phyloP scores from a whole-genome alignment of 768 basidiomycete genomes.

The Podaxis mareebaensis region DNA sequence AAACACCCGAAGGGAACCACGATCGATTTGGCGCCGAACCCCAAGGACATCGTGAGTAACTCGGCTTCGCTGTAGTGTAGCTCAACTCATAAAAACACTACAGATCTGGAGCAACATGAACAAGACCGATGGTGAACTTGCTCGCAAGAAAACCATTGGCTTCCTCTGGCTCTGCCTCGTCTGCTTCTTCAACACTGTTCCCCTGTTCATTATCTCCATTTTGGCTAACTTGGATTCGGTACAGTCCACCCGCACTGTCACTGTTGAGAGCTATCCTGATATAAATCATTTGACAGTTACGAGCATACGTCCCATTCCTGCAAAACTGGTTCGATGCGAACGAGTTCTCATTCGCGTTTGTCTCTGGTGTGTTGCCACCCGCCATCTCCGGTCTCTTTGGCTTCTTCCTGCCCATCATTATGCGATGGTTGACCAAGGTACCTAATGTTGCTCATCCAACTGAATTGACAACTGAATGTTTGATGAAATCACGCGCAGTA shows the following conservation, averaged over 20 bases:
- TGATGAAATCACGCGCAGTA: slow-evolving; percentile 61
- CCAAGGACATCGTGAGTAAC: slow-evolving; percentile 76
- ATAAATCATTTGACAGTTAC: slow-evolving; percentile 41
- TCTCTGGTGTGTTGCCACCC: slow-evolving; percentile 93
- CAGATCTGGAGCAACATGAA: slow-evolving; percentile 93
- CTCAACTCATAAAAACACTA: not conserved
- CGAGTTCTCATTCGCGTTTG: slow-evolving; percentile 69
- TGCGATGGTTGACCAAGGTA: slow-evolving; percentile 83
- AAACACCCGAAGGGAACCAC: slow-evolving; percentile 76
- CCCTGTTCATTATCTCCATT: slow-evolving; percentile 86
- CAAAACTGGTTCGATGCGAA: slow-evolving; percentile 67
- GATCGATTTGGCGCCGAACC: slow-evolving; percentile 80
- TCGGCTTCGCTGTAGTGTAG: not conserved
- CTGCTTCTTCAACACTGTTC: slow-evolving; percentile 94
- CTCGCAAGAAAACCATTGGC: slow-evolving; percentile 72
- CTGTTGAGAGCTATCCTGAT: slow-evolving; percentile 11
- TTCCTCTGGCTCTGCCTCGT: slow-evolving; percentile 74
- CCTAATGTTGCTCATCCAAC: slow-evolving; percentile 1
- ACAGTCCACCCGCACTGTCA: slow-evolving; percentile 22
- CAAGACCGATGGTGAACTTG: slow-evolving; percentile 63
- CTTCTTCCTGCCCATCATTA: slow-evolving; percentile 88
- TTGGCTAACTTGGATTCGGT: slow-evolving; percentile 89
- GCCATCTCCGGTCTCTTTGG: slow-evolving; percentile 86
- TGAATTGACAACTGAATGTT: slow-evolving; percentile 24
- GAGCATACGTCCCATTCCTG: slow-evolving; percentile 74